Evolutionary conservation across 1,284 basidiomycete genomes (phyloP), one percentile per base, ranked within the genome.

Genomic region (Neonothopanus nambi): DNA sequence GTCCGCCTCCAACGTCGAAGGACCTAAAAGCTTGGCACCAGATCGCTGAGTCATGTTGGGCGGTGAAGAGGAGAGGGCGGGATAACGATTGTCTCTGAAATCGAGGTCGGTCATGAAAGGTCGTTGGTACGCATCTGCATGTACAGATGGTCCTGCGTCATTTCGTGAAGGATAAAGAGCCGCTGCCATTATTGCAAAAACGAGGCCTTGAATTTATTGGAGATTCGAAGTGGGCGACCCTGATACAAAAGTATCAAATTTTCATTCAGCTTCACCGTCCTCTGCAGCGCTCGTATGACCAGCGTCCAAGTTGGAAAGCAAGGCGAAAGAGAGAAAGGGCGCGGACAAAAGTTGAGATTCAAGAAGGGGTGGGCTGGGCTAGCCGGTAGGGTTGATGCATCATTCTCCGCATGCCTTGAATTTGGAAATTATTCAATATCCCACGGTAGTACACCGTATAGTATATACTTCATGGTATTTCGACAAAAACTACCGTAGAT

Each of bases 61-160:
- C 63, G 52, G 58, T 28, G 48, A 49, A 54, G 71, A 60, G 12
- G 64, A 51, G 43, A 81, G 61, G 38, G 78, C 65, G 15, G 84
- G 83, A 66, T 85, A 85, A 61, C 84, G 75, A 64, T 77, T 77
- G 70, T 84, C 83, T 63, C 76, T 74, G 65, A 81, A 77, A 67
- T 85, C 82, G 59, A 82, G 73, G 54, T 84, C 83, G 51, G 77
- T 71, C 58, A 82, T 74, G 48, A 87, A 74, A 39, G 76, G 70
- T 61, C 75, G 74, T 51, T 81, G 71, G 68, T 84, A 80, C 43
- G 71, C 62, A 36, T 64, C 60, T 20, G 67, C 48, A 55, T 64
- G 63, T 38, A 67, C 55, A 52, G 65, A 69, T 40, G 71, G 63
- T 30, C 61, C 64, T 30, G 66, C 52, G 55, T 77, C 75, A 48